A percentile compares a stretch with the other conserved stretches of the same genome.
Evolutionary conservation across 148 eudicot species (phyloP).

Genomic region (Linanthus parryae): DNA sequence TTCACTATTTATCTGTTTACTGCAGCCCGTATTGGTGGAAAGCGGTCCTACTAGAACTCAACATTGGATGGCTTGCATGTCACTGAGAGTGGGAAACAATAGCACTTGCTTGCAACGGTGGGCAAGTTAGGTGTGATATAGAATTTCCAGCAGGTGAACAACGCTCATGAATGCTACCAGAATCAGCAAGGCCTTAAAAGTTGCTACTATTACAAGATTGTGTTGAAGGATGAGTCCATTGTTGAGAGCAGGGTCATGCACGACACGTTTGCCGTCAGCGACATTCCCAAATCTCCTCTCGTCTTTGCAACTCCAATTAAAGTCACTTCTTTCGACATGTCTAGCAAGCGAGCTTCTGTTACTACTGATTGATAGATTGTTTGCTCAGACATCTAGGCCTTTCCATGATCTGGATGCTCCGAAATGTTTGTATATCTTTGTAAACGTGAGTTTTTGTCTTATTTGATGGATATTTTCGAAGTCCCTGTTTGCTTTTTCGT

Average conservation of each 20-base stretch:
- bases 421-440: too few relatives aligned
- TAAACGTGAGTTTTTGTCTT: too few relatives aligned
- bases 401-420: too few relatives aligned
- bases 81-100: conserved; percentile 86
- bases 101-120: conserved; percentile 77
- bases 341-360: conserved; percentile 40
- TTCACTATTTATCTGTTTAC: too few relatives aligned
- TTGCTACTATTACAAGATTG: conserved; percentile 90
- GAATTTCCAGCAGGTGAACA: conserved; percentile 96
- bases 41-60: too few relatives aligned
- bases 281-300: conserved; percentile 85
- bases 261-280: conserved; percentile 60
- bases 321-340: conserved; percentile 83
- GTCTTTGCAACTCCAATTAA: conserved; percentile 95
- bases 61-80: too few relatives aligned
- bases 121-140: conserved; percentile 93
- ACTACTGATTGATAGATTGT: too few relatives aligned
- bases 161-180: conserved; percentile 72
- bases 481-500: too few relatives aligned
- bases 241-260: conserved; percentile 97
- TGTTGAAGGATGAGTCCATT: conserved; percentile 79
- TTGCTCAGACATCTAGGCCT: too few relatives aligned
- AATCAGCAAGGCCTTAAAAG: conserved; percentile 90
- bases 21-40: too few relatives aligned
- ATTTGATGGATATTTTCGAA: too few relatives aligned